Percentiles rank a stretch among this genome's conserved stretches.
Conservation (phyloP, 2,329 filamentous ascomycete species). For the Scedosporium boydii region DNA sequence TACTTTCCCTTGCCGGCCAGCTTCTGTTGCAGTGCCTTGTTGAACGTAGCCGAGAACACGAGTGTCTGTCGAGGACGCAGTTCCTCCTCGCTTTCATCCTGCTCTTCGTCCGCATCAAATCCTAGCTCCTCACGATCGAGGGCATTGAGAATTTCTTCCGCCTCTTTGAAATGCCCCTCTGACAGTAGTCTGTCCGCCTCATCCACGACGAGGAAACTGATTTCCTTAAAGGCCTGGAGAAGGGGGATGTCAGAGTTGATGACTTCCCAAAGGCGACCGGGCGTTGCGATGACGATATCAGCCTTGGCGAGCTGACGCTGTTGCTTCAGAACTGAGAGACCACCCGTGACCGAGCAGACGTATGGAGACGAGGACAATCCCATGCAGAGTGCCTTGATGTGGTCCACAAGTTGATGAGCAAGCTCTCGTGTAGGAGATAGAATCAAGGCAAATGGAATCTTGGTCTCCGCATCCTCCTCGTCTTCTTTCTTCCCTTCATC, state of each 20-base stretch:
- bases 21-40: conserved; percentile 84
- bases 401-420: conserved; percentile 80
- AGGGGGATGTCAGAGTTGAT: conserved; percentile 66
- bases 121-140: conserved; percentile 57
- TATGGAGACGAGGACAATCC: conserved; percentile 52
- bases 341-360: conserved; percentile 85
- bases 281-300: conserved; percentile 88
- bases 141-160: conserved; percentile 75
- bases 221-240: conserved; percentile 58
- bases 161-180: conserved; percentile 91
- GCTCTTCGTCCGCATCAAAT: conserved; percentile 38
- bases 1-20: conserved; percentile 65
- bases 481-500: conserved; percentile 23
- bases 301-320: conserved; percentile 73
- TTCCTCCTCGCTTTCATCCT: conserved; percentile 35
- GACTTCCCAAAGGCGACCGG: conserved; percentile 89
- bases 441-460: conserved; percentile 62
- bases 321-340: conserved; percentile 90
- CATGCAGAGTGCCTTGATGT: conserved; percentile 66
- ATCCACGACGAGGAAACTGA: conserved; percentile 81
- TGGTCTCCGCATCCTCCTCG: conserved; percentile 14
- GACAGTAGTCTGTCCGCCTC: conserved; percentile 89
- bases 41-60: conserved; percentile 94
- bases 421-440: conserved; percentile 88
- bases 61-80: conserved; percentile 64